Base-by-base conservation (phyloP, 768 basidiomycete species). In the Termitomyces sp. region DNA sequence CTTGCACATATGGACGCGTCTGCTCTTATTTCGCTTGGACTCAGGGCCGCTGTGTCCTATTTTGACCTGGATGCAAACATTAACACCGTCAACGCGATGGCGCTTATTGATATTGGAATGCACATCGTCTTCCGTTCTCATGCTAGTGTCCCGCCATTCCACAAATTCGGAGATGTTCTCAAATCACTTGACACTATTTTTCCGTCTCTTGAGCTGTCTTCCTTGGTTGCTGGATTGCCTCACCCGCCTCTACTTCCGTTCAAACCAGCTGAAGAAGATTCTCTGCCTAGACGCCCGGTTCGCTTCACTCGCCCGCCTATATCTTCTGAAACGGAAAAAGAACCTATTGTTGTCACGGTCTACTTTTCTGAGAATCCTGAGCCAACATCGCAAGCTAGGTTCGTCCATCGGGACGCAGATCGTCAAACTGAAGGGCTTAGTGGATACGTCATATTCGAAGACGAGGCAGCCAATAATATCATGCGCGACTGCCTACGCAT, bases 151-250 rank as follows among this genome's bases (percentile, higher is more conserved):
- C 14, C 37, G 18, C 48, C 54, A 5, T 59, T 59, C 27, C 43
- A 59, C 29, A 37, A 26, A 14, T n/a, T 59, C 5, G 54, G 55
- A 50, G 54, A 59, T 13, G 49, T 59, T 9, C 20, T 59, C 12
- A 34, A 18, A 16, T 59, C 55, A 18, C n/a, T 59, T 10, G 54
- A 59, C 14, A 13, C 42, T 39, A 32, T 44, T 18, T 47, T 56
- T 9, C 59, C 48, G 3, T 39, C 42, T 27, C 49, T 59, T 24
- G 47, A 54, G 14, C 36, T 59, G 32, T n/a, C 55, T 13, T 43
- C 54, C 8, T 16, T 59, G 22, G 32, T 50, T 18, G 32, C 43
- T 34, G 54, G 44, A 9, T 20, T 55, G 22, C 48, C 48, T 36
- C 48, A 50, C 8, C 48, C 48, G 22, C 48, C 48, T 16, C 22